phyloP scores from a whole-genome alignment of 2,329 filamentous ascomycete genomes.

The Plectosphaerella sp. region DNA sequence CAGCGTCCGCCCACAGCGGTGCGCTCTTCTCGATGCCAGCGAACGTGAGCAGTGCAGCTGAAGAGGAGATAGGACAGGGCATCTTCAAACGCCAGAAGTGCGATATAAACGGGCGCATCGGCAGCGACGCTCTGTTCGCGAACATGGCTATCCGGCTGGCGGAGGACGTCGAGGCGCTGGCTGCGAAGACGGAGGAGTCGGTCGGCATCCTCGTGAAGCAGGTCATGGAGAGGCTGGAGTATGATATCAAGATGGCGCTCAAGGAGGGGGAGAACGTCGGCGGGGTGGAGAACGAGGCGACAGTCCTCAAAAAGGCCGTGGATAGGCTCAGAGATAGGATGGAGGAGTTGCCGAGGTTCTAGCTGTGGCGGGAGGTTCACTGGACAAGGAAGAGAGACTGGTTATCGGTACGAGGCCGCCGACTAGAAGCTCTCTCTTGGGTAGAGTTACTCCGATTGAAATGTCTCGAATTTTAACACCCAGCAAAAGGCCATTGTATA shows the following conservation, averaged over 20 bases:
- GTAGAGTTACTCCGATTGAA: too few relatives aligned
- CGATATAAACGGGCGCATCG: background rate
- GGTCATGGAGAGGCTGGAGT: background rate
- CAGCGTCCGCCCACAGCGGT: background rate
- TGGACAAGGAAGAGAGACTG: too few relatives aligned
- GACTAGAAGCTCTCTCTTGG: too few relatives aligned
- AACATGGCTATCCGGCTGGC: background rate
- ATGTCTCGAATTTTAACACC: too few relatives aligned
- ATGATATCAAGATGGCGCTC: background rate
- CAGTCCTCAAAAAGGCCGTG: background rate
- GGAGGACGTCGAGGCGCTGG: background rate
- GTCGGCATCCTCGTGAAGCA: background rate
- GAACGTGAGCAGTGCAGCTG: background rate
- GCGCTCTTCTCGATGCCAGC: background rate
- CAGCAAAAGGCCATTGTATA: too few relatives aligned
- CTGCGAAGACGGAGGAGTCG: background rate
- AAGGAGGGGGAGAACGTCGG: background rate
- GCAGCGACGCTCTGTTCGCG: background rate
- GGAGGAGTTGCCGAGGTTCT: too few relatives aligned
- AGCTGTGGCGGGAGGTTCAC: too few relatives aligned
- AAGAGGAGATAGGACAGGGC: background rate
- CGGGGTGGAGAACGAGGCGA: background rate
- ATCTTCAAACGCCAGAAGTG: background rate
- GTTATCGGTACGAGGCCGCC: too few relatives aligned
- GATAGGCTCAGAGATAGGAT: too few relatives aligned